Evolutionary conservation across 768 basidiomycete species (phyloP).

Genomic region (Suillus subalutaceus): DNA sequence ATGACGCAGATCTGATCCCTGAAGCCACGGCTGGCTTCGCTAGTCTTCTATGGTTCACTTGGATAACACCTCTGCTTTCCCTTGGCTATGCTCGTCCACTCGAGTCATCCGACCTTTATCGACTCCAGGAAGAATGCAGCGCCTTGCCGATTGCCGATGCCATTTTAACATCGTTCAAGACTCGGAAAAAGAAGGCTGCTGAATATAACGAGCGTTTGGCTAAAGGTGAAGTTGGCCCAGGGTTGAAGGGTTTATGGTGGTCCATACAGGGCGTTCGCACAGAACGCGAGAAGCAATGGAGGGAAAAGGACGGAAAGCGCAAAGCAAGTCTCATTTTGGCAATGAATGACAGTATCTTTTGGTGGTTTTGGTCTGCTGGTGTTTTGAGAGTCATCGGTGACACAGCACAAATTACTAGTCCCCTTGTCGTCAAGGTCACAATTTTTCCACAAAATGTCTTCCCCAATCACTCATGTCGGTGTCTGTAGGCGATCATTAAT

Average conservation of each 20-base stretch:
- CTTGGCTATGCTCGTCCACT: conserved; percentile 83
- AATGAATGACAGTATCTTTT: conserved; percentile 76
- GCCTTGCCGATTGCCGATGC: conserved; percentile 62
- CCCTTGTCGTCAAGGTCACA: conserved; percentile 79
- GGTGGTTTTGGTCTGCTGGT: conserved; percentile 79
- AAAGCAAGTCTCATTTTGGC: conserved; percentile 67
- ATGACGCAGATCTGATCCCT: conserved; percentile 64
- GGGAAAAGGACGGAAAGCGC: conserved; percentile 61
- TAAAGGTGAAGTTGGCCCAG: conserved; percentile 62
- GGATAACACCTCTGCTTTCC: conserved; percentile 72
- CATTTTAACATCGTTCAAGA: conserved; percentile 67
- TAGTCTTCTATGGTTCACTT: conserved; percentile 65
- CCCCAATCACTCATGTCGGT: conserved; percentile 1
- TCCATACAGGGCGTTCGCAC: conserved; percentile 48
- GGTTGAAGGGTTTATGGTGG: conserved; percentile 62
- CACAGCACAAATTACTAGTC: conserved; percentile 71
- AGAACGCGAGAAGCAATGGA: conserved; percentile 65
- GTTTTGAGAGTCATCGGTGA: conserved; percentile 63
- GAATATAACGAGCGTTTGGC: conserved; percentile 74
- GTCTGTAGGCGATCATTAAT: conserved; percentile 61
- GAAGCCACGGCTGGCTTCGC: conserved; percentile 66
- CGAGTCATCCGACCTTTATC: conserved; percentile 80
- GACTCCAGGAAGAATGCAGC: conserved; percentile 64
- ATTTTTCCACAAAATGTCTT: background rate
- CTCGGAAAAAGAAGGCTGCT: conserved; percentile 54